phyloP scores from a whole-genome alignment of 192 early-diverging fungal species.

The Geranomyces michiganensis region DNA sequence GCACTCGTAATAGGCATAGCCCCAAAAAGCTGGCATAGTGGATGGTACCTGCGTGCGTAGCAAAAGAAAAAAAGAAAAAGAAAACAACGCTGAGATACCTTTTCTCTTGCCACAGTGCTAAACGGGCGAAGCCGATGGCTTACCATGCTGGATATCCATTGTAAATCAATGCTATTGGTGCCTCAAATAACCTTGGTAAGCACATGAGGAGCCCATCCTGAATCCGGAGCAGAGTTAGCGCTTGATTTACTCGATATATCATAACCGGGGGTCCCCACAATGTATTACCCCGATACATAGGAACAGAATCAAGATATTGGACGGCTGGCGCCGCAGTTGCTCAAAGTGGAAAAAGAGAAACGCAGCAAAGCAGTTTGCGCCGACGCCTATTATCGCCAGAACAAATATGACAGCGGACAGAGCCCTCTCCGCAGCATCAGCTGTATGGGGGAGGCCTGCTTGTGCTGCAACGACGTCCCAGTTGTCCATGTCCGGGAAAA shows the following conservation, averaged over 20 bases:
- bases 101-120: too few species aligned
- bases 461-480: too few species aligned
- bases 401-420: not conserved
- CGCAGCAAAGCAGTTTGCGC: not conserved
- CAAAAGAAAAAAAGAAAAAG: too few species aligned
- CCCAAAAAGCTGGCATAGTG: not conserved
- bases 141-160: conserved; percentile 1
- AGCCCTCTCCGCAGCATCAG: not conserved
- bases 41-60: not conserved
- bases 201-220: not conserved
- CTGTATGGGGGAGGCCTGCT: not conserved
- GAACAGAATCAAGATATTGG: not conserved
- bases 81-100: too few species aligned
- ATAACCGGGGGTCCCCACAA: too few species aligned
- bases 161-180: not conserved
- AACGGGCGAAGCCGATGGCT: too few species aligned
- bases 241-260: too few species aligned
- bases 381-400: not conserved
- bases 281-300: conserved; percentile 7
- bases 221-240: too few species aligned
- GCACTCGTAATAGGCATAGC: not conserved
- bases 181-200: not conserved
- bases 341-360: not conserved
- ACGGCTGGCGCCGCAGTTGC: not conserved
- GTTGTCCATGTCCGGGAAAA: too few species aligned